Base-by-base conservation (phyloP, 257 asterid genomes). In the Solanum stenotomum region DNA sequence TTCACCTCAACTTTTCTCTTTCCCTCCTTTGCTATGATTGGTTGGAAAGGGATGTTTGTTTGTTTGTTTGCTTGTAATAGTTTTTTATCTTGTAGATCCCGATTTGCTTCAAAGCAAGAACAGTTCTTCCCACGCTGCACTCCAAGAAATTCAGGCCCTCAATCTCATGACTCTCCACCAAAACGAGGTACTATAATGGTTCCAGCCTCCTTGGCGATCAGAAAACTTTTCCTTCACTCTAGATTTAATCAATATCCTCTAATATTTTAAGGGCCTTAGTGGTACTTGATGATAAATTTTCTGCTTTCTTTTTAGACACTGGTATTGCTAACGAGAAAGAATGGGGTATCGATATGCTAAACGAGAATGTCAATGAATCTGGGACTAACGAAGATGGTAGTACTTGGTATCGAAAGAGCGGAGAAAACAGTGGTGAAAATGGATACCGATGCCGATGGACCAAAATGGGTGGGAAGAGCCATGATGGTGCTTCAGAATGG, bases 261-360 rank as follows among this genome's bases (percentile, higher is more conserved):
- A 79, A 25, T 42, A 44, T 38, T 25, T 77, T 52, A 33, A 56
- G 44, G 78, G 44, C 31, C 52, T 70, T 20, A 27, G 25, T 23
- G 20, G 20, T 35, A 31, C 16, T 33, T 76, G 34, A 35, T 86
- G 27, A 85, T 71, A 56, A 40, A 2, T 67, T 61, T 71, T 65
- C n/a, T 35, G 86, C 71, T 49, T 88, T 22, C 68, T 89, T 87
- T 15, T 87, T 90, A 97, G 99, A 97, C 90, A 97, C 99, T 8
- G 99, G 99, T 83, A 97, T 97, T 84, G 99, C 99, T 83, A 97
- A 95, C 49, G 99, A 97, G 93, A 95, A 95, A 91, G 99, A 97
- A 74, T 97, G 99, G 99, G 99, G 99, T 29, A 97, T 97, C 88
- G 92, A 89, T 91, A 87, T 97, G 90, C 74, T 93, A 89, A 92